phyloP scores from a whole-genome alignment of 2,329 filamentous ascomycete species.

The Pseudogymnoascus sp. region DNA sequence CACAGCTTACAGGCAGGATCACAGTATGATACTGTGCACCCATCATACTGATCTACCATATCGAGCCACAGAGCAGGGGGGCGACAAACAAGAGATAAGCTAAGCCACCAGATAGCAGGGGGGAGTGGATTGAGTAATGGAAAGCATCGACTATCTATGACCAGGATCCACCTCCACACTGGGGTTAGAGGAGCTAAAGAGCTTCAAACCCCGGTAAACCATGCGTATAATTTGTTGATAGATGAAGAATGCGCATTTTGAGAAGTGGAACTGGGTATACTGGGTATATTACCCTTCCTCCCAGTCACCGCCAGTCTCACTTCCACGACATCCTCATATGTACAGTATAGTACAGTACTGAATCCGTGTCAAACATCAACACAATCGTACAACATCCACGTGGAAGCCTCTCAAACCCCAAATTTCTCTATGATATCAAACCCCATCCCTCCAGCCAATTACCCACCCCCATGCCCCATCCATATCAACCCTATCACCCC shows the following conservation, averaged over 20 bases:
- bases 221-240: background rate
- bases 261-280: background rate
- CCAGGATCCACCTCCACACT: background rate
- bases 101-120: conserved; percentile 8
- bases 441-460: background rate
- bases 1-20: background rate
- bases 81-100: background rate
- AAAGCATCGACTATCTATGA: conserved; percentile 6
- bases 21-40: background rate
- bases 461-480: background rate
- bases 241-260: background rate
- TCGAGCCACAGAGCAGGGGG: background rate
- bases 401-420: background rate
- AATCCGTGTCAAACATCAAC: background rate
- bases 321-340: background rate
- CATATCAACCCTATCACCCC: conserved; percentile 3
- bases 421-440: background rate
- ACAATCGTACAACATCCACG: background rate
- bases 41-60: background rate
- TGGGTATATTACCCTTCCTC: background rate
- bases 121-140: conserved; percentile 8
- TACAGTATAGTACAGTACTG: background rate
- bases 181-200: background rate
- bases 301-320: background rate
- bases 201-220: background rate